These are phyloP conservation scores for Oxyria digyna DNA, from an alignment of 148 eudicot genomes.

Conservation along the genomic window DNA sequence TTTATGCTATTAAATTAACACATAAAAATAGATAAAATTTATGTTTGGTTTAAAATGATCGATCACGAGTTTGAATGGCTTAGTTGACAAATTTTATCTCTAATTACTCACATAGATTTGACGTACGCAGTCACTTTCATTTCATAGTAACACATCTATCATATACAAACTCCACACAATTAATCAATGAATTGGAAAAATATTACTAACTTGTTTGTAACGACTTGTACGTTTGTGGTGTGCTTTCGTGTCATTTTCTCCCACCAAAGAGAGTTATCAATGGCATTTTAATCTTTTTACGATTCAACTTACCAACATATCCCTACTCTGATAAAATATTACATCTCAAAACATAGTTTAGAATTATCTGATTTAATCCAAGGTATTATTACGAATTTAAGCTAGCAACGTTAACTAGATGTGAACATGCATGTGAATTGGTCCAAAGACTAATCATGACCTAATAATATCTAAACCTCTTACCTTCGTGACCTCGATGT, in stretches of 20 bases:
- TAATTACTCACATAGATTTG: neutral
- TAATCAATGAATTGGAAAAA: neutral
- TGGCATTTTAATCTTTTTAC: constrained; percentile 12
- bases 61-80: neutral
- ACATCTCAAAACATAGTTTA: neutral
- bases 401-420: too few relatives aligned
- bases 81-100: too few relatives aligned
- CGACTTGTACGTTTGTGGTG: neutral
- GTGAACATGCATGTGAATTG: too few relatives aligned
- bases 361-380: neutral
- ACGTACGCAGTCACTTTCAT: neutral
- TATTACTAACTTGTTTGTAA: neutral
- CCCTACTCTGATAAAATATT: neutral
- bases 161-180: neutral
- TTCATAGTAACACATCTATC: neutral
- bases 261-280: constrained; percentile 4
- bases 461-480: too few relatives aligned
- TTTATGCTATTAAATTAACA: neutral
- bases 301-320: neutral
- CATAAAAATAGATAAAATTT: too few relatives aligned
- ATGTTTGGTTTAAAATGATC: too few relatives aligned
- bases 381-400: too few relatives aligned
- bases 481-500: too few relatives aligned
- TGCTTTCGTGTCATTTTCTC: constrained; percentile 2
- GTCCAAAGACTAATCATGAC: too few relatives aligned